Percentiles rank a stretch among this genome's conserved stretches.
phyloP scores from a whole-genome alignment of 768 basidiomycete genomes.

The Hygrophorus russula region DNA sequence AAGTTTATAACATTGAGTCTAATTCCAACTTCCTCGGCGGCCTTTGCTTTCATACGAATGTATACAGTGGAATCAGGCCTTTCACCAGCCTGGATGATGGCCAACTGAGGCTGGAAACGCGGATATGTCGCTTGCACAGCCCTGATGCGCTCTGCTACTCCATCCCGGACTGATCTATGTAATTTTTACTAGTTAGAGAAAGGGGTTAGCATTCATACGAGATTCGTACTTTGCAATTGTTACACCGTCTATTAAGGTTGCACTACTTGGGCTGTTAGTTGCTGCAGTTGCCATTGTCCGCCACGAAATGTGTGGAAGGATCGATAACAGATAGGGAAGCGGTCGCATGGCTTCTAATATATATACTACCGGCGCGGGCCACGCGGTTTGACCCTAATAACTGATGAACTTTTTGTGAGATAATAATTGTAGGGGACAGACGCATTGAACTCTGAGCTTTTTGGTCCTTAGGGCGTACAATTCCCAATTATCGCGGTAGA shows the following conservation, averaged over 20 bases:
- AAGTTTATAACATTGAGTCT: conserved; percentile 70
- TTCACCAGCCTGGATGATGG: conserved; percentile 89
- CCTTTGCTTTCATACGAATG: conserved; percentile 96
- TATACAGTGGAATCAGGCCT: conserved; percentile 87
- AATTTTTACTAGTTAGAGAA: conserved; percentile 9
- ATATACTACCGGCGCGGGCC: too few relatives aligned
- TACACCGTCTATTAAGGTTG: conserved; percentile 1
- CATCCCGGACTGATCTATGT: conserved; percentile 66
- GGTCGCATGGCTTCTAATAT: too few relatives aligned
- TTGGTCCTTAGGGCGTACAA: too few relatives aligned
- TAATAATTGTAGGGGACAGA: too few relatives aligned
- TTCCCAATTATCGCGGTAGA: too few relatives aligned
- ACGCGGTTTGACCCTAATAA: too few relatives aligned
- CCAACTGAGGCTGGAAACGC: conserved; percentile 85
- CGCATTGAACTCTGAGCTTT: too few relatives aligned
- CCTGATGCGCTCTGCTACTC: conserved; percentile 61
- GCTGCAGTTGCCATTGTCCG: not conserved
- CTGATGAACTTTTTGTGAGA: too few relatives aligned
- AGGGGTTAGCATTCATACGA: not conserved
- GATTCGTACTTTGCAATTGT: not conserved
- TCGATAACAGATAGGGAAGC: too few relatives aligned
- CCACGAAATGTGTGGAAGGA: too few relatives aligned
- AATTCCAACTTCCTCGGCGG: conserved; percentile 90
- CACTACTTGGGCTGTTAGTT: not conserved
- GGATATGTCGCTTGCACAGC: conserved; percentile 56